A percentile compares a stretch with the other conserved stretches of the same genome.
phyloP scores from a whole-genome alignment of 306 rosid genomes.

The Cyclanthera cordifolia region DNA sequence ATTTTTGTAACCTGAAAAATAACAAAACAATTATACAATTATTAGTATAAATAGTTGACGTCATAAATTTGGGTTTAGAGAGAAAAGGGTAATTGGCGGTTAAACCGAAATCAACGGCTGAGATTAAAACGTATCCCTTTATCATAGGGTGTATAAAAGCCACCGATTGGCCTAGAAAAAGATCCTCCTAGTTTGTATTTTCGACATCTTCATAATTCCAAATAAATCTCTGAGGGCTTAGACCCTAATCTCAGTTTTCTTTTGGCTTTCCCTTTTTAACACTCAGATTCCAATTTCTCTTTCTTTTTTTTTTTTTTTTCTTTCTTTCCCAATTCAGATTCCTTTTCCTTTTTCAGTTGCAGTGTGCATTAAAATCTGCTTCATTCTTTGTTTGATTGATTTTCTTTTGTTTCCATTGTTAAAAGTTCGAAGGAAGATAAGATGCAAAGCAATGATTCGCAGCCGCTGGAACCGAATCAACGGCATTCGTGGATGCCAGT shows the following conservation, averaged over 20 bases:
- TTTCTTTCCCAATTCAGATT: slow-evolving; percentile 2
- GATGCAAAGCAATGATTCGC: slow-evolving; percentile 54
- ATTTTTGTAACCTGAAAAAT: no score
- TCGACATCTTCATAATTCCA: no score
- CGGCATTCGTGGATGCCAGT: slow-evolving; percentile 55
- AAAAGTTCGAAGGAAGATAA: slow-evolving; percentile 15
- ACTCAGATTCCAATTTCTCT: not conserved
- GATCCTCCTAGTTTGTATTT: no score
- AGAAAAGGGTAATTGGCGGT: slow-evolving; percentile 34
- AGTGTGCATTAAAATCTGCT: slow-evolving; percentile 16
- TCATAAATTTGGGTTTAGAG: no score
- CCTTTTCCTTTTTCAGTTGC: not conserved
- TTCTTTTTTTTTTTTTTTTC: not conserved
- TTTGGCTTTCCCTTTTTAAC: not conserved
- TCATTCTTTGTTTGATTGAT: not conserved
- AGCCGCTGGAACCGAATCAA: slow-evolving; percentile 23
- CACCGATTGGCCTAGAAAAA: slow-evolving; percentile 39
- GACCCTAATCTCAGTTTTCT: slow-evolving; percentile 28
- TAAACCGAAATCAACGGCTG: slow-evolving; percentile 30
- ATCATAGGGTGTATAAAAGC: slow-evolving; percentile 30
- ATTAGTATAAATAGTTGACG: no score
- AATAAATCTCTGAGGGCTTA: not conserved
- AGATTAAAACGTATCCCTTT: slow-evolving; percentile 6
- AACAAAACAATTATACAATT: no score
- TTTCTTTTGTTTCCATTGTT: not conserved